These are phyloP conservation scores for Onygenales sp. DNA, from an alignment of 2,329 filamentous ascomycete genomes.

Conservation along the genomic window DNA sequence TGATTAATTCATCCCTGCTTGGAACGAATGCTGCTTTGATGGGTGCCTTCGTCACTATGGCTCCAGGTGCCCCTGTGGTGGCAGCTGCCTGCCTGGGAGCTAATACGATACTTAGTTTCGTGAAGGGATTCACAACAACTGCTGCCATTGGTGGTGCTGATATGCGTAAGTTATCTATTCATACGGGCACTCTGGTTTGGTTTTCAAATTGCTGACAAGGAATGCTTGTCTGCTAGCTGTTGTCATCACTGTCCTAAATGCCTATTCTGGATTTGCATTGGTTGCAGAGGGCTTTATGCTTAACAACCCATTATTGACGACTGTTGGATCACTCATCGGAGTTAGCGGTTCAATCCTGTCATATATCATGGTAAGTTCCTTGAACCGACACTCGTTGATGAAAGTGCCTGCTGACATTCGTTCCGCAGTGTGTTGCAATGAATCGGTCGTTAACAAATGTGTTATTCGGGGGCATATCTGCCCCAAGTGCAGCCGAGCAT, in stretches of 20 bases:
- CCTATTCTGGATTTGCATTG: slow-evolving; percentile 81
- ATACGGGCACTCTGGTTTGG: neutral
- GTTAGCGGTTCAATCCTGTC: slow-evolving; percentile 83
- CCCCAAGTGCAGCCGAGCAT: slow-evolving; percentile 55
- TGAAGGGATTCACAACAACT: slow-evolving; percentile 81
- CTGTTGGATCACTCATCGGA: slow-evolving; percentile 77
- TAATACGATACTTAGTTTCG: slow-evolving; percentile 68
- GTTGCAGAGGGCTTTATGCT: slow-evolving; percentile 91
- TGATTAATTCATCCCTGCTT: slow-evolving; percentile 65
- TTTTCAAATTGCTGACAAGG: slow-evolving; percentile 9
- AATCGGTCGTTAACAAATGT: slow-evolving; percentile 85
- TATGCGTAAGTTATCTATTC: slow-evolving; percentile 51
- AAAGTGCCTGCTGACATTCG: neutral
- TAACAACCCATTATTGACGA: slow-evolving; percentile 74
- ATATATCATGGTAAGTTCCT: slow-evolving; percentile 52
- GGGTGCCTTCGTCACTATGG: slow-evolving; percentile 73
- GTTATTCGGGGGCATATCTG: slow-evolving; percentile 70
- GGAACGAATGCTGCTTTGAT: slow-evolving; percentile 72
- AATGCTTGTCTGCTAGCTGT: slow-evolving; percentile 43
- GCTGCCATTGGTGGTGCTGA: slow-evolving; percentile 86
- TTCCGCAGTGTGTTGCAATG: slow-evolving; percentile 65
- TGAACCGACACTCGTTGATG: neutral
- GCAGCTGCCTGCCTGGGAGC: slow-evolving; percentile 69
- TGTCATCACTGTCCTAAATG: slow-evolving; percentile 82
- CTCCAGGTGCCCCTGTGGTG: slow-evolving; percentile 67